Conservation (phyloP, 495 filamentous ascomycete genomes). For the Collariella sp. region DNA sequence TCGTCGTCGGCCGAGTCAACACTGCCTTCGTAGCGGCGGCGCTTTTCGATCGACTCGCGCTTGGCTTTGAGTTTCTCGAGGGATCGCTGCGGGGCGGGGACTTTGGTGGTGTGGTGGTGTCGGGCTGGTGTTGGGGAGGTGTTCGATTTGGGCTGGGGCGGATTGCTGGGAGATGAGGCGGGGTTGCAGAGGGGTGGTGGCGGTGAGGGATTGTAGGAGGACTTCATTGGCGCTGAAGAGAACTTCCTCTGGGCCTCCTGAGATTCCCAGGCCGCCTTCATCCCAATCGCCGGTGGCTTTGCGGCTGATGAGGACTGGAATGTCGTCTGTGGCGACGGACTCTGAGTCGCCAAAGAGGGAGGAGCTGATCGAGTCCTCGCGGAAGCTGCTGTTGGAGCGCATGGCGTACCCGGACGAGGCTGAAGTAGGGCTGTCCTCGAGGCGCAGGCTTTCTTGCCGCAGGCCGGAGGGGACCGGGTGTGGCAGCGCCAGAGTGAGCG, state of each 20-base stretch:
- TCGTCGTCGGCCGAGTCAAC: slow-evolving; percentile 83
- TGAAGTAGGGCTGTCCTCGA: slow-evolving; percentile 80
- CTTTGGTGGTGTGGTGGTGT: no score
- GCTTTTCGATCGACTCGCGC: slow-evolving; percentile 65
- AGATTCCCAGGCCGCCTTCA: slow-evolving; percentile 63
- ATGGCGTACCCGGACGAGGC: slow-evolving; percentile 66
- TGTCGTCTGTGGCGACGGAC: slow-evolving; percentile 66
- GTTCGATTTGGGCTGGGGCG: slow-evolving; percentile 57
- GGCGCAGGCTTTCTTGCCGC: slow-evolving; percentile 50
- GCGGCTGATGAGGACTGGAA: slow-evolving; percentile 64
- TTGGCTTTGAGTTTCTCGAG: slow-evolving; percentile 69
- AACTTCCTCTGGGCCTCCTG: no score
- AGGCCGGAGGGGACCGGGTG: slow-evolving; percentile 54
- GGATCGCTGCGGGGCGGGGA: slow-evolving; percentile 52
- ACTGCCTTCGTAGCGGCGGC: slow-evolving; percentile 64
- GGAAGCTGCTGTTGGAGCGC: slow-evolving; percentile 61
- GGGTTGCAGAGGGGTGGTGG: slow-evolving; percentile 33
- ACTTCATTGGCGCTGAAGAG: slow-evolving; percentile 39
- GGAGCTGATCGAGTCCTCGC: slow-evolving; percentile 77
- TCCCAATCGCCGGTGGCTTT: slow-evolving; percentile 65
- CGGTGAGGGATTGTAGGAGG: slow-evolving; percentile 21
- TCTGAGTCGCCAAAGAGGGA: slow-evolving; percentile 81
- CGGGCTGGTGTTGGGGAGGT: no score
- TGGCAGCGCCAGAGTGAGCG: slow-evolving; percentile 31
- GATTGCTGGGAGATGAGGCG: slow-evolving; percentile 56